A percentile compares a stretch with the other conserved stretches of the same genome.
phyloP scores from a whole-genome alignment of 192 early-diverging fungal genomes.

The Chytriomyces sp. region DNA sequence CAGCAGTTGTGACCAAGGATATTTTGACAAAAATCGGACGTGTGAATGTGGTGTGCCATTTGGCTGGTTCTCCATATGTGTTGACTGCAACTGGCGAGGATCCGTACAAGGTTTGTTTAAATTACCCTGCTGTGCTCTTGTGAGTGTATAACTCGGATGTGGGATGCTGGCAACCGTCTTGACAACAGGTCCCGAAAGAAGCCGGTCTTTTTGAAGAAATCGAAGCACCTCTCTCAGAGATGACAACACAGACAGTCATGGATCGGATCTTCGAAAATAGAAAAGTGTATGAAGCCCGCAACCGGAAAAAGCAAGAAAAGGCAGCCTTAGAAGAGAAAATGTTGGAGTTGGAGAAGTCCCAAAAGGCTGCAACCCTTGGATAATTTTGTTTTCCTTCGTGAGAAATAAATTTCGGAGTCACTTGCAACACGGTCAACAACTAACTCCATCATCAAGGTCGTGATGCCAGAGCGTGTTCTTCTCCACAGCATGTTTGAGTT shows the following conservation, averaged over 20 bases:
- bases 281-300: slow-evolving; percentile 61
- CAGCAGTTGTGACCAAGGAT: slow-evolving; percentile 84
- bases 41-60: slow-evolving; percentile 81
- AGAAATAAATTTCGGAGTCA: too few species aligned
- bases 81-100: slow-evolving; percentile 77
- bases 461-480: too few species aligned
- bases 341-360: slow-evolving; percentile 27
- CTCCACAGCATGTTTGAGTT: too few species aligned
- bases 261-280: slow-evolving; percentile 87
- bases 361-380: neutral
- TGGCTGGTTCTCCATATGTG: slow-evolving; percentile 63
- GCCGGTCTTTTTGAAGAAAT: slow-evolving; percentile 81
- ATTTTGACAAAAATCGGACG: slow-evolving; percentile 86
- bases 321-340: slow-evolving; percentile 49
- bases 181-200: slow-evolving; percentile 71
- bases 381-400: too few species aligned
- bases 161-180: slow-evolving; percentile 5
- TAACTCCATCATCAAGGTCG: too few species aligned
- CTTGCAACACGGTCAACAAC: too few species aligned
- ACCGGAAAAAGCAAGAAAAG: slow-evolving; percentile 58
- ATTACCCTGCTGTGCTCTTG: neutral
- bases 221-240: slow-evolving; percentile 72
- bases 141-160: too few species aligned
- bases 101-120: slow-evolving; percentile 70
- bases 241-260: slow-evolving; percentile 88